phyloP scores from a whole-genome alignment of 2,329 filamentous ascomycete species.

The Diaporthe humulicola region DNA sequence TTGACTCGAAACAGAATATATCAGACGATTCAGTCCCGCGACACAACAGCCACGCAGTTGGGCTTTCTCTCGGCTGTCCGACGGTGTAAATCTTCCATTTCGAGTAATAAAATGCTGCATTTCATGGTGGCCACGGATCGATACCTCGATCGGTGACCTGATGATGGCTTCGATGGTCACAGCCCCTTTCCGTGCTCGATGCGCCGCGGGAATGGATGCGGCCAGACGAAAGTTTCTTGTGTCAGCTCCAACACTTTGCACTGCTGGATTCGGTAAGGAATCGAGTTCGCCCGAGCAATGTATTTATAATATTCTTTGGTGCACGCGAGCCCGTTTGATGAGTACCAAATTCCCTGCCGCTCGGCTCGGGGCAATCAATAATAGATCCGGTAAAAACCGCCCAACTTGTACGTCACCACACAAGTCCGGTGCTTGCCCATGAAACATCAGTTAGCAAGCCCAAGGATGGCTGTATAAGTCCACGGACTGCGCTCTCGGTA shows the following conservation, averaged over 20 bases:
- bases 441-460: neutral
- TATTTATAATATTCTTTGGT: neutral
- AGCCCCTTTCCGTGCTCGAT: neutral
- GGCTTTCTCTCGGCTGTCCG: slow-evolving; percentile 22
- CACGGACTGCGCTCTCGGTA: neutral
- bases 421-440: neutral
- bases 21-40: slow-evolving; percentile 25
- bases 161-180: neutral
- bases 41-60: slow-evolving; percentile 7
- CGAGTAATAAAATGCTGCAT: neutral
- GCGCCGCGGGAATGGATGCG: neutral
- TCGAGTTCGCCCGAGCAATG: neutral
- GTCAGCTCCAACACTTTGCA: neutral
- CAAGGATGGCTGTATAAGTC: neutral
- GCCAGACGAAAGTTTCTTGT: neutral
- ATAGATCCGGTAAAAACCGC: neutral
- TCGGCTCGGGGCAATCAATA: no score
- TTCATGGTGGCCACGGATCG: neutral
- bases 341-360: neutral
- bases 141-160: neutral
- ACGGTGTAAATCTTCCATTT: neutral
- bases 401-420: neutral
- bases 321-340: neutral
- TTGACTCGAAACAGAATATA: slow-evolving; percentile 3
- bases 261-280: neutral